These are phyloP conservation scores for Ambrosiella xylebori DNA, from an alignment of 2,329 filamentous ascomycete species.

Conservation along the genomic window DNA sequence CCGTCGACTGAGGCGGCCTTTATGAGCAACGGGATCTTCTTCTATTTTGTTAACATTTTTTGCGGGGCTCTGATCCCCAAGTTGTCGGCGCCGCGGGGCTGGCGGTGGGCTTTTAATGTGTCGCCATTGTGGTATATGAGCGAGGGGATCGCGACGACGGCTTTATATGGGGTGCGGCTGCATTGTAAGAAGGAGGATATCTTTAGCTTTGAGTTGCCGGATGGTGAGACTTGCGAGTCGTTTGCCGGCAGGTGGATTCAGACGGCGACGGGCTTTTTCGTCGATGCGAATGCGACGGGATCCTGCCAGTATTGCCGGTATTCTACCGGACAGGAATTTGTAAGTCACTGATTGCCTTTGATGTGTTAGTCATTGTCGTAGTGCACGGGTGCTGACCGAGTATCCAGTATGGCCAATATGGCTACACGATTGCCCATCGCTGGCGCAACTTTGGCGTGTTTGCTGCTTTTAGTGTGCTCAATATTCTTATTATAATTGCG, in stretches of 20 bases:
- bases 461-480: not conserved
- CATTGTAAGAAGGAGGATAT: not conserved
- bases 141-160: not conserved
- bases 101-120: constrained; percentile 4
- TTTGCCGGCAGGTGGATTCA: not conserved
- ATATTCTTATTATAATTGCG: not conserved
- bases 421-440: not conserved
- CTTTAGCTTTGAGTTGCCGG: not conserved
- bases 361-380: not conserved
- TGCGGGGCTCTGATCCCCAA: not conserved
- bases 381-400: not conserved
- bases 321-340: not conserved
- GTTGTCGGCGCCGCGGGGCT: not conserved
- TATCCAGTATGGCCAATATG: not conserved
- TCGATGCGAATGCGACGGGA: not conserved
- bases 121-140: not conserved
- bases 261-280: not conserved
- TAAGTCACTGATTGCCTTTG: not conserved
- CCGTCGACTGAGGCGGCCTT: constrained; percentile 1
- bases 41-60: constrained; percentile 2
- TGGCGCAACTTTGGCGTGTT: constrained; percentile 1
- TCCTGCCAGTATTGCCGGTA: not conserved
- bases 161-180: not conserved
- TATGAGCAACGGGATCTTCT: constrained; percentile 3
- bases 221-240: not conserved